These are phyloP conservation scores for Fusarium sp. DNA, from an alignment of 2,329 filamentous ascomycete genomes.

Conservation along the genomic window DNA sequence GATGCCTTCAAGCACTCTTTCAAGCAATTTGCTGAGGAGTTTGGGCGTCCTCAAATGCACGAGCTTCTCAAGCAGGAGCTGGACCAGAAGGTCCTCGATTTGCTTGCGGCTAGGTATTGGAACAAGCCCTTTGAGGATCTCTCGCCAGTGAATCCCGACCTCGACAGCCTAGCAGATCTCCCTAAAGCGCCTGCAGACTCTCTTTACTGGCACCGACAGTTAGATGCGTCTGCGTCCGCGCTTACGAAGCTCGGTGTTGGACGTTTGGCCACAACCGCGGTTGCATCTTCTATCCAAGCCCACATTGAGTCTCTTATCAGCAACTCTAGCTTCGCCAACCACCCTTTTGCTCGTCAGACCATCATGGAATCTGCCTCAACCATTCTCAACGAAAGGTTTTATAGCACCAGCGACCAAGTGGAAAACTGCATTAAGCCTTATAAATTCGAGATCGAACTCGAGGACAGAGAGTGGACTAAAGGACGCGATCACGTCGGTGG, in stretches of 20 bases:
- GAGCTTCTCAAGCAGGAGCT: slow-evolving; percentile 91
- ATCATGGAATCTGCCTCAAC: slow-evolving; percentile 90
- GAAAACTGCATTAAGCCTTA: slow-evolving; percentile 99
- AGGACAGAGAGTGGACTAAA: slow-evolving; percentile 87
- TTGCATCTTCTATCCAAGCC: slow-evolving; percentile 86
- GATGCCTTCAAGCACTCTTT: slow-evolving; percentile 98
- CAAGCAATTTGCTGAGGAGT: slow-evolving; percentile 89
- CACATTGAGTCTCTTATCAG: slow-evolving; percentile 83
- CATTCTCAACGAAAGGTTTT: slow-evolving; percentile 93
- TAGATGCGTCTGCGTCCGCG: slow-evolving; percentile 90
- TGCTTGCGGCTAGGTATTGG: slow-evolving; percentile 95
- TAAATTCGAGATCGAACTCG: slow-evolving; percentile 97
- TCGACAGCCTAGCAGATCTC: slow-evolving; percentile 79
- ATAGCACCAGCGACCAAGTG: slow-evolving; percentile 96
- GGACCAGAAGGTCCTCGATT: slow-evolving; percentile 92
- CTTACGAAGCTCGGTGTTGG: slow-evolving; percentile 96
- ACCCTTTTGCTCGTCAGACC: slow-evolving; percentile 92
- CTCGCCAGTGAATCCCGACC: slow-evolving; percentile 71
- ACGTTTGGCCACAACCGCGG: slow-evolving; percentile 89
- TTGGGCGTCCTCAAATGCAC: slow-evolving; percentile 89
- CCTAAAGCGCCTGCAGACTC: slow-evolving; percentile 88
- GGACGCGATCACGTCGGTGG: slow-evolving; percentile 84
- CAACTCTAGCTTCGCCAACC: slow-evolving; percentile 85
- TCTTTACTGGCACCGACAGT: slow-evolving; percentile 91
- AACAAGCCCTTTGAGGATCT: slow-evolving; percentile 93